Conservation (phyloP, 2,329 filamentous ascomycete genomes). For the Diaporthe vexans region DNA sequence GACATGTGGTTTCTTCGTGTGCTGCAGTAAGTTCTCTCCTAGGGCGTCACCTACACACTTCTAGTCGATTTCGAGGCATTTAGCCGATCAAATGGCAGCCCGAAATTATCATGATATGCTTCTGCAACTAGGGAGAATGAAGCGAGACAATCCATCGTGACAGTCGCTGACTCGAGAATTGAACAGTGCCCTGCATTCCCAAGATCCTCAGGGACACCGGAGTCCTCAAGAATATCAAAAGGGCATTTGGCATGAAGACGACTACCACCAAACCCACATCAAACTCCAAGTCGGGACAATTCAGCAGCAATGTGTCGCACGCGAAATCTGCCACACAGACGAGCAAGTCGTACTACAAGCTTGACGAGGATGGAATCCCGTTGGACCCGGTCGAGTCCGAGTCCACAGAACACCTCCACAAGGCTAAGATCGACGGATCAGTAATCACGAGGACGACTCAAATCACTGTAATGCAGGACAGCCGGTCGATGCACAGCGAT, state of each 20-base stretch:
- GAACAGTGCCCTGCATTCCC: conserved; percentile 39
- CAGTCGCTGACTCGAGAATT: neutral
- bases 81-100: neutral
- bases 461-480: conserved; percentile 15
- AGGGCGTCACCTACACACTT: neutral
- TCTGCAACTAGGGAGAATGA: neutral
- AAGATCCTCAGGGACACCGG: conserved; percentile 43
- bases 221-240: conserved; percentile 44
- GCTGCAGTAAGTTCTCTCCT: conserved; percentile 26
- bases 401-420: conserved; percentile 28
- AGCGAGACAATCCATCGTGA: neutral
- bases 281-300: neutral
- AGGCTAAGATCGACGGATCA: neutral
- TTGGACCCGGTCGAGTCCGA: conserved; percentile 16
- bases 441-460: conserved; percentile 36
- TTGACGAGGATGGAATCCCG: conserved; percentile 37
- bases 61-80: neutral
- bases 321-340: neutral
- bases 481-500: conserved; percentile 12
- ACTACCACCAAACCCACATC: neutral
- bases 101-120: neutral
- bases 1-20: conserved; percentile 58
- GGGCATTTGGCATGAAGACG: conserved; percentile 42
- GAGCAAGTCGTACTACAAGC: conserved; percentile 37
- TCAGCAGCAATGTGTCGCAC: conserved; percentile 4